Base-by-base conservation (phyloP, 306 rosid genomes). In the Rosa multiflora region DNA sequence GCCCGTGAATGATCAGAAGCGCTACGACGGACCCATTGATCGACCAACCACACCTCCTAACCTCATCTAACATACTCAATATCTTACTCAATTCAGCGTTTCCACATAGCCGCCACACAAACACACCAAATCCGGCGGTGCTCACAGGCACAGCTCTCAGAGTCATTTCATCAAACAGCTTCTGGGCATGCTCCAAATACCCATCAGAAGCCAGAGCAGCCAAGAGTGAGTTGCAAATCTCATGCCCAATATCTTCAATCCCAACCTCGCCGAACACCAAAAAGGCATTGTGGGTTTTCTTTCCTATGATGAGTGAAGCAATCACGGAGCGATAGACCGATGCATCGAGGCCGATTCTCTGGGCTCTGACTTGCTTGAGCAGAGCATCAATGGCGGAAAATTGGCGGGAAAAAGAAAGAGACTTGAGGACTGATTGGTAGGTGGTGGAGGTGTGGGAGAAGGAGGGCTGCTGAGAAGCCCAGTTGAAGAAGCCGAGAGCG, bases 401-500 rank as follows among this genome's bases (percentile, higher is more conserved):
- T 74, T 94, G 95, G 59, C 88, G 88, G 40, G 92, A 66, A 79
- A 82, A 48, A 20, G 90, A 72, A 68, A 91, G 86, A 63, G 98
- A 52, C 75, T 89, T 90, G 83, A 95, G 89, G 69, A 95, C 73
- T 21, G 98, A 91, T 32, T 87, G 86, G 79, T 86, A 95, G 76
- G 97, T 82, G 29, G 59, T 10, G 5, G 92, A 72, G 12, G 86
- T 83, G 87, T 95, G 99, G 12, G 78, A 14, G 81, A 91, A 95
- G 8, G 88, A 84, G 3, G 98, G 99, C 51, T 90, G 97, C 78
- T 95, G 97, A 56, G 99, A 87, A 73, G 91, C 95, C 98, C 99
- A 95, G 75, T 90, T 85, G 91, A 95, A 94, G 90, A 94, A 92
- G 46, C 99, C 97, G 35, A 94, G 87, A 18, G 99, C 91, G 46